A percentile compares a stretch with the other conserved stretches of the same genome.
These are phyloP conservation scores for Trichopus zeylanicus DNA, from an alignment of 116 monocot species.

Conservation along the genomic window DNA sequence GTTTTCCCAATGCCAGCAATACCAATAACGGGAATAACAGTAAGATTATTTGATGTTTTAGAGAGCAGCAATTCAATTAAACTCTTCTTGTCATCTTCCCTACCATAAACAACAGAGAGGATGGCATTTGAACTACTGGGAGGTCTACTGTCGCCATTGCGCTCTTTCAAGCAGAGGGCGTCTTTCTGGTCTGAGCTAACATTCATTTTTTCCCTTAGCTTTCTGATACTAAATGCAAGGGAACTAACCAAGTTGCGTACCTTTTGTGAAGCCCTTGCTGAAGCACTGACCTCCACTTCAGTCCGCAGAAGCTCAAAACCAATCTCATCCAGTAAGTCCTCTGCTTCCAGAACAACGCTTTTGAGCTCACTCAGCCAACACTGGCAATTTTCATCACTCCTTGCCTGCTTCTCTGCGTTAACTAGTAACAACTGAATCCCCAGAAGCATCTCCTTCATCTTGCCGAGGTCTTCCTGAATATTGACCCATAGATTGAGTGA, in stretches of 20 bases:
- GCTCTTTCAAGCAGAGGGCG: background rate
- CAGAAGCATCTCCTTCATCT: background rate
- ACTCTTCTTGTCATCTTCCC: background rate
- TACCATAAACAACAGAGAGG: background rate
- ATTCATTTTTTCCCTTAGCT: background rate
- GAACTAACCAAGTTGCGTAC: background rate
- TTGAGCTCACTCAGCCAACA: slow-evolving; percentile 4
- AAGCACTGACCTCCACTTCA: background rate
- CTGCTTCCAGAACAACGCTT: background rate
- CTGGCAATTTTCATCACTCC: background rate
- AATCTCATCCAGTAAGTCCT: slow-evolving; percentile 7
- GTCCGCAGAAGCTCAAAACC: background rate
- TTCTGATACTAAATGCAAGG: background rate
- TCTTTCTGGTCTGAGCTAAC: background rate
- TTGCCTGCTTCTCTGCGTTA: background rate
- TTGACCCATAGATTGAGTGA: background rate
- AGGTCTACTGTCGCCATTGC: background rate
- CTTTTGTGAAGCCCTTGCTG: too few relatives aligned
- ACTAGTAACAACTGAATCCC: background rate
- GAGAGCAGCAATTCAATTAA: background rate
- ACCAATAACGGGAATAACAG: slow-evolving; percentile 12
- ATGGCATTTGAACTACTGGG: background rate
- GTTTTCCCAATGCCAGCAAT: slow-evolving; percentile 19
- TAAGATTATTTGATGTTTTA: background rate
- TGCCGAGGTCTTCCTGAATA: background rate